Percentiles rank a stretch among this genome's conserved stretches.
Conservation (phyloP, 2,329 filamentous ascomycete genomes). For the Fusarium paranaense region DNA sequence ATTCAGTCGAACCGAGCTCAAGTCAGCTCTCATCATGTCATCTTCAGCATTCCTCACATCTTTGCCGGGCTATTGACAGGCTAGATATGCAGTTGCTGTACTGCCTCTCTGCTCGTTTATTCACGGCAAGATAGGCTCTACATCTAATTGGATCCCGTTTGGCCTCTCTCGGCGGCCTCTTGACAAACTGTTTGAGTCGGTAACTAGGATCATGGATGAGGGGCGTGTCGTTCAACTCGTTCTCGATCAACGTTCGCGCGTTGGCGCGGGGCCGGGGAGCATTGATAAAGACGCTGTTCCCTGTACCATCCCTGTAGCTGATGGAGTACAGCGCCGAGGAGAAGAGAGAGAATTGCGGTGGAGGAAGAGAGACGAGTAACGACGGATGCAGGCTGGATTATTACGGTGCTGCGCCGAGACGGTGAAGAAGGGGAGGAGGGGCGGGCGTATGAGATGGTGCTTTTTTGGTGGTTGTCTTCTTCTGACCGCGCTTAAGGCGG, state of each 20-base stretch:
- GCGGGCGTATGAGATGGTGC: background rate
- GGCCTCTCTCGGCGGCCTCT: conserved; percentile 7
- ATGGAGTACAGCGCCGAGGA: conserved; percentile 23
- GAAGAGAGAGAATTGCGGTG: conserved; percentile 15
- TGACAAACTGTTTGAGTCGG: background rate
- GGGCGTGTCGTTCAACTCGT: conserved; percentile 18
- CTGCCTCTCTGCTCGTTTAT: conserved; percentile 20
- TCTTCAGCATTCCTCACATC: conserved; percentile 13
- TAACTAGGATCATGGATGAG: conserved; percentile 28
- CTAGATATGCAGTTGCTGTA: conserved; percentile 16
- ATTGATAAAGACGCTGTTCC: conserved; percentile 34
- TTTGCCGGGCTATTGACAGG: background rate
- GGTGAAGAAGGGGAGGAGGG: background rate
- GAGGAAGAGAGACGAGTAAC: conserved; percentile 10
- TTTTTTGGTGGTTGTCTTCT: background rate
- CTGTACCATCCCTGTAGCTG: conserved; percentile 32
- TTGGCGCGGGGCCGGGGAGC: conserved; percentile 23
- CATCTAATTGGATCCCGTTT: background rate
- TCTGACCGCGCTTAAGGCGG: conserved; percentile 1
- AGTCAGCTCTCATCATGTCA: conserved; percentile 29
- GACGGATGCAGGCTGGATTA: conserved; percentile 5
- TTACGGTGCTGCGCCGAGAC: conserved; percentile 15
- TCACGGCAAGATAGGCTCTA: background rate
- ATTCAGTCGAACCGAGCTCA: conserved; percentile 28
- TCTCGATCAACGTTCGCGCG: conserved; percentile 31